These are phyloP conservation scores for Trichoderma aggressivum DNA, from an alignment of 2,329 filamentous ascomycete species.

Conservation along the genomic window DNA sequence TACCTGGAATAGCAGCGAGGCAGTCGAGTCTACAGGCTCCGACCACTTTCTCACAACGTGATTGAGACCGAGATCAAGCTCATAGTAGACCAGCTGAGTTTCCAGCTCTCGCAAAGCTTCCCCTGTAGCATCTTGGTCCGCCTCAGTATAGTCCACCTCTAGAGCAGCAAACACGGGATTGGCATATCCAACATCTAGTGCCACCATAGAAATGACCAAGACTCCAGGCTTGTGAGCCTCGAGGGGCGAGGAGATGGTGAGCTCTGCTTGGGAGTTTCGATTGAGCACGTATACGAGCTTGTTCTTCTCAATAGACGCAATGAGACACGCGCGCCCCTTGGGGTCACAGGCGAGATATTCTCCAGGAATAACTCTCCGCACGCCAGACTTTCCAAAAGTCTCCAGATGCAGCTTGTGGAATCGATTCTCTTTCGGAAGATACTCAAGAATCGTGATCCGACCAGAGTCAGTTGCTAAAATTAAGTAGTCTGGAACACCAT, in stretches of 20 bases:
- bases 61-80: conserved; percentile 92
- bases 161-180: conserved; percentile 95
- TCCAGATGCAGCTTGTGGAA: conserved; percentile 91
- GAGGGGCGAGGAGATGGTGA: conserved; percentile 94
- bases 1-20: conserved; percentile 89
- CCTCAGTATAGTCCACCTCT: conserved; percentile 88
- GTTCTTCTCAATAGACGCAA: conserved; percentile 96
- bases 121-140: conserved; percentile 86
- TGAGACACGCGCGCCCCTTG: conserved; percentile 90
- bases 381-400: conserved; percentile 96
- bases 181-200: conserved; percentile 92
- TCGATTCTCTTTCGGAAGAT: conserved; percentile 77
- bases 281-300: conserved; percentile 99
- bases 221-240: conserved; percentile 94
- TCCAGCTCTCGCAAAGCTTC: conserved; percentile 77
- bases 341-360: conserved; percentile 96
- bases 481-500: conserved; percentile 71
- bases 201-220: conserved; percentile 81
- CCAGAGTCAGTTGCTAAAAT: conserved; percentile 95
- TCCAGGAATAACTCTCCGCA: conserved; percentile 88
- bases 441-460: conserved; percentile 90
- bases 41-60: conserved; percentile 97
- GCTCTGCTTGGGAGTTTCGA: conserved; percentile 86
- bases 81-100: conserved; percentile 93
- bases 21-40: conserved; percentile 84